Conservation (phyloP, 2,329 filamentous ascomycete species). For the Penicillium digitatum region DNA sequence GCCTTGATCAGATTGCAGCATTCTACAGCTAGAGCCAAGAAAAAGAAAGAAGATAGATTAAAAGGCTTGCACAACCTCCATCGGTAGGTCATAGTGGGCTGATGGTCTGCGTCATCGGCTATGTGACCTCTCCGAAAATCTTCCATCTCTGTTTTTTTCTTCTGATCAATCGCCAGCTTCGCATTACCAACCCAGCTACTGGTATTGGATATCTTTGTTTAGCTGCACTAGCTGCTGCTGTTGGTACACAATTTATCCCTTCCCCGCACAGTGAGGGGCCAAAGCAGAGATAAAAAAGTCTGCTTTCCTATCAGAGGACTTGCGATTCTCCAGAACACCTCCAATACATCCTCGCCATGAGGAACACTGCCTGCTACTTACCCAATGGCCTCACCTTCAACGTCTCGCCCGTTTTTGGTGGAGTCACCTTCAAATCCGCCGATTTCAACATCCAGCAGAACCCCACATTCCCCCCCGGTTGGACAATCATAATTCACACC, state of each 20-base stretch:
- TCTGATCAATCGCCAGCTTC: not conserved
- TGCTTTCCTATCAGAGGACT: not conserved
- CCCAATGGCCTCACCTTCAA: conserved; percentile 84
- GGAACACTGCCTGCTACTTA: conserved; percentile 51
- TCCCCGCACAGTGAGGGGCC: conserved; percentile 8
- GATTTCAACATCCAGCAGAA: conserved; percentile 62
- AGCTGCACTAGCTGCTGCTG: not conserved
- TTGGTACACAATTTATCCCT: not conserved
- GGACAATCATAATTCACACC: conserved; percentile 82
- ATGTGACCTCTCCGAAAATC: not conserved
- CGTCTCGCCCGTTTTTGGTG: conserved; percentile 84
- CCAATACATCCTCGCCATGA: conserved; percentile 21
- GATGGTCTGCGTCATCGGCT: conserved; percentile 5
- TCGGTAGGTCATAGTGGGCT: not conserved
- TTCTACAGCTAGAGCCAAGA: not conserved
- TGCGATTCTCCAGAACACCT: not conserved
- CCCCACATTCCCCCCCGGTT: conserved; percentile 69
- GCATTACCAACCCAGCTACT: conserved; percentile 4
- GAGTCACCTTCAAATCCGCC: conserved; percentile 81
- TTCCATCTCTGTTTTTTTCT: not conserved
- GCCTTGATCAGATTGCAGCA: not conserved
- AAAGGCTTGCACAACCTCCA: not conserved
- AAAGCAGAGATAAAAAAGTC: conserved; percentile 4
- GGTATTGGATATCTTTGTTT: not conserved
- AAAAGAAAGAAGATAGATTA: not conserved